Conservation (phyloP, 108 stramenopile genomes). For the Asterionellopsis glacialis region DNA sequence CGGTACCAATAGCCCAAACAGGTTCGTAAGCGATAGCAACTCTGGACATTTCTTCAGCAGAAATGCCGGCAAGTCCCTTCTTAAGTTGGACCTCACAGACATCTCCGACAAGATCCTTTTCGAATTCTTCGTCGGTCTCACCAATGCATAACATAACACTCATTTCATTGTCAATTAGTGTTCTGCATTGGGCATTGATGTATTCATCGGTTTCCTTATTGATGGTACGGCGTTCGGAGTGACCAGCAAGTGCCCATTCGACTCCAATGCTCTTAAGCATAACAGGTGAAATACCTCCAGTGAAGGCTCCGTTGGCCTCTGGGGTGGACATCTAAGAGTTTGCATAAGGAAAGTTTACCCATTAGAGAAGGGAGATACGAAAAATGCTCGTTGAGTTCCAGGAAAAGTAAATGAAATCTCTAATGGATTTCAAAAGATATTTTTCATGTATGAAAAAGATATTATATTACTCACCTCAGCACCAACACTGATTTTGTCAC, state of each 20-base stretch:
- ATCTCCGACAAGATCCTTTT: slow-evolving; percentile 83
- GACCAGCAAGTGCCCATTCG: slow-evolving; percentile 93
- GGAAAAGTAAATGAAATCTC: neutral
- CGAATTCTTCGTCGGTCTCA: slow-evolving; percentile 91
- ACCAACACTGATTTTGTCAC: slow-evolving; percentile 34
- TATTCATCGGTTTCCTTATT: slow-evolving; percentile 88
- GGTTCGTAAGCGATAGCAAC: slow-evolving; percentile 98
- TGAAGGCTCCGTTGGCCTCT: slow-evolving; percentile 90
- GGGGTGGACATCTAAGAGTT: slow-evolving; percentile 43
- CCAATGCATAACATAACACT: slow-evolving; percentile 95
- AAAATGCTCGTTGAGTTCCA: neutral
- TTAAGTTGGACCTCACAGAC: slow-evolving; percentile 89
- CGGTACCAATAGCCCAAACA: slow-evolving; percentile 88
- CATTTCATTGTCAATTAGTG: slow-evolving; percentile 87
- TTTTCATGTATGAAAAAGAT: neutral
- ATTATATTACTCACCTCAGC: slow-evolving; percentile 40
- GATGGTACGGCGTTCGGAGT: slow-evolving; percentile 93
- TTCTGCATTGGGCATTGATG: slow-evolving; percentile 87
- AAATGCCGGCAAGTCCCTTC: slow-evolving; percentile 72
- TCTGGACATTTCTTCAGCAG: slow-evolving; percentile 60
- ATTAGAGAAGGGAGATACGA: neutral
- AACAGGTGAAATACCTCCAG: slow-evolving; percentile 87
- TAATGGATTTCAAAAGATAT: neutral
- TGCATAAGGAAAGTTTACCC: too few relatives aligned
- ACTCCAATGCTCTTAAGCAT: slow-evolving; percentile 86